These are phyloP conservation scores for Colletotrichum tabaci DNA, from an alignment of 2,329 filamentous ascomycete species.

Conservation along the genomic window DNA sequence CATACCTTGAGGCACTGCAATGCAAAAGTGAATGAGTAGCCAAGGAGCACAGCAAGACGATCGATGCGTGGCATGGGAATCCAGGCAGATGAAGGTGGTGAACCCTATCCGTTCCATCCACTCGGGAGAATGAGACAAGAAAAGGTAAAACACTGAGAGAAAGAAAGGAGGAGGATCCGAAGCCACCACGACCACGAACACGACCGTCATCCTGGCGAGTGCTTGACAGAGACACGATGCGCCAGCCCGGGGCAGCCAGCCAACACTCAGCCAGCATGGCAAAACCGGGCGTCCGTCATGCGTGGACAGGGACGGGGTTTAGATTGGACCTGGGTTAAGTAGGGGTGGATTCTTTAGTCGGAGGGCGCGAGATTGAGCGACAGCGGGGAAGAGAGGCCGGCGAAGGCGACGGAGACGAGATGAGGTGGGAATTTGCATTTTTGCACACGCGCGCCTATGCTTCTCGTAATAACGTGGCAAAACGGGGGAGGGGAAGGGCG, in stretches of 20 bases:
- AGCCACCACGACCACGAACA: conserved; percentile 9
- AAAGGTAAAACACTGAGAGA: conserved; percentile 22
- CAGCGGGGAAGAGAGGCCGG: conserved; percentile 8
- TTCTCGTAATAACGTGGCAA: conserved; percentile 28
- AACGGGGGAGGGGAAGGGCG: conserved; percentile 2
- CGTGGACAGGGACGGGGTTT: conserved; percentile 1
- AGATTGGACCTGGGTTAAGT: conserved; percentile 16
- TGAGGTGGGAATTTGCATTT: conserved; percentile 31
- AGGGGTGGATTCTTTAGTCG: background rate
- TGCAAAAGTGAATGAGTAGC: background rate
- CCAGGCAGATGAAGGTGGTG: conserved; percentile 31
- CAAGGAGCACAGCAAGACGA: conserved; percentile 1
- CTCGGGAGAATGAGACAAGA: conserved; percentile 24
- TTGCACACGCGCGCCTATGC: conserved; percentile 7
- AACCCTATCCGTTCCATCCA: conserved; percentile 29
- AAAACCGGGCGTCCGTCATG: conserved; percentile 18
- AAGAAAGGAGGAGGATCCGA: conserved; percentile 9
- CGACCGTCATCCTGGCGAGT: conserved; percentile 10
- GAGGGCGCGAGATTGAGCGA: conserved; percentile 22
- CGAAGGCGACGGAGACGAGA: conserved; percentile 24
- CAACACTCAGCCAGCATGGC: conserved; percentile 20
- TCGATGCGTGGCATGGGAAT: conserved; percentile 20
- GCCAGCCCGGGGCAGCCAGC: conserved; percentile 14
- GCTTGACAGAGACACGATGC: conserved; percentile 22
- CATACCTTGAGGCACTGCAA: conserved; percentile 21